A percentile compares a stretch with the other conserved stretches of the same genome.
These are phyloP conservation scores for Phytophthora citricola DNA, from an alignment of 352 stramenopile genomes.

Conservation along the genomic window DNA sequence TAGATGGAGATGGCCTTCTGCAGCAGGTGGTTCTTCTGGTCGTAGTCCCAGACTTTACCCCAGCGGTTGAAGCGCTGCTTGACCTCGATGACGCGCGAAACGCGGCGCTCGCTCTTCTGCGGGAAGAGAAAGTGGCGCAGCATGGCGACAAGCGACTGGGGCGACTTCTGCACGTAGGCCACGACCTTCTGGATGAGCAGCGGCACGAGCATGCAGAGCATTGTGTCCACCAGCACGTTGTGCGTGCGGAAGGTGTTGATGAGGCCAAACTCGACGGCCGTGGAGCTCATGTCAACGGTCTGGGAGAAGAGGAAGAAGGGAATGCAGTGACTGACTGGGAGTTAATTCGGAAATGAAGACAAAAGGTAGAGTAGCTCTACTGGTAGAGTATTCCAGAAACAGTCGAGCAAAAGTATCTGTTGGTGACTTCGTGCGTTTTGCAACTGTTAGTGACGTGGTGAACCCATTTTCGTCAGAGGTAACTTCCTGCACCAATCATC, in stretches of 20 bases:
- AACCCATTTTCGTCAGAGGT: slow-evolving; percentile 15
- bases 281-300: slow-evolving; percentile 40
- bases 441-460: slow-evolving; percentile 18
- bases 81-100: slow-evolving; percentile 47
- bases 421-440: background rate
- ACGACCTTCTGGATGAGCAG: slow-evolving; percentile 54
- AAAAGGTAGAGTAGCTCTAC: no score
- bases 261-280: slow-evolving; percentile 51
- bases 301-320: no score
- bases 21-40: slow-evolving; percentile 58
- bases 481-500: slow-evolving; percentile 11
- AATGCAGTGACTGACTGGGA: slow-evolving; percentile 6
- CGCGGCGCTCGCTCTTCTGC: slow-evolving; percentile 18
- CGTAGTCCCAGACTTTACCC: slow-evolving; percentile 49
- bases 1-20: slow-evolving; percentile 64
- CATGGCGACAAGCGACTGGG: slow-evolving; percentile 26
- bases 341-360: slow-evolving; percentile 24
- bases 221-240: slow-evolving; percentile 57
- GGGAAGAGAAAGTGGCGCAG: slow-evolving; percentile 22
- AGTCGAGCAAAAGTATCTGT: background rate
- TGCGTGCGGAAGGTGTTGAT: slow-evolving; percentile 63
- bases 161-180: slow-evolving; percentile 35
- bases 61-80: slow-evolving; percentile 46
- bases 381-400: background rate
- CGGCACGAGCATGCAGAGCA: slow-evolving; percentile 67